These are phyloP conservation scores for Gaeumannomyces tritici DNA, from an alignment of 2,329 filamentous ascomycete genomes.

Conservation along the genomic window DNA sequence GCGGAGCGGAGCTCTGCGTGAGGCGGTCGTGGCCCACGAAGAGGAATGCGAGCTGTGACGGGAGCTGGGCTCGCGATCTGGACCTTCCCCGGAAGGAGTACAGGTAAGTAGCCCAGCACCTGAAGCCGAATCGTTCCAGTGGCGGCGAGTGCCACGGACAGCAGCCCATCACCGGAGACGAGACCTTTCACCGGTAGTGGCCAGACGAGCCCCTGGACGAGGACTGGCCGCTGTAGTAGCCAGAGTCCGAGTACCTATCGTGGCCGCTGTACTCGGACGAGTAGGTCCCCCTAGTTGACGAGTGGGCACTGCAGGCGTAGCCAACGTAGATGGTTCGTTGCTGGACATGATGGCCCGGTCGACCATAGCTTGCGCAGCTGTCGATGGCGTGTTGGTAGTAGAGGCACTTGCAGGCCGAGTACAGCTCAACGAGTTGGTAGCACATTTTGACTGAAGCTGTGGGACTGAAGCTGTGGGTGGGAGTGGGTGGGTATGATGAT, in stretches of 20 bases:
- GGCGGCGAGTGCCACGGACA: constrained; percentile 28
- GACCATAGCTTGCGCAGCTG: constrained; percentile 66
- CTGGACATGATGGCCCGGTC: constrained; percentile 61
- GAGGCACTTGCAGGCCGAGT: constrained; percentile 76
- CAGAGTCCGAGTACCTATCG: constrained; percentile 42
- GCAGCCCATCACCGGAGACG: constrained; percentile 41
- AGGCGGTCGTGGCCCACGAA: constrained; percentile 34
- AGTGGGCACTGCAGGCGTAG: constrained; percentile 61
- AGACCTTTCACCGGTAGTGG: constrained; percentile 39
- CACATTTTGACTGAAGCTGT: constrained; percentile 53
- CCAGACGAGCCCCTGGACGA: constrained; percentile 31
- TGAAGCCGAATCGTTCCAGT: constrained; percentile 31
- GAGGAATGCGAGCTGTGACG: constrained; percentile 39
- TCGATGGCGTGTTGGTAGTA: constrained; percentile 85
- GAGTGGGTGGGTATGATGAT: too few species aligned
- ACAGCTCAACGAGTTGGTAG: constrained; percentile 76
- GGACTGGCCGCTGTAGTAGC: constrained; percentile 37
- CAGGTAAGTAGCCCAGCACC: constrained; percentile 37
- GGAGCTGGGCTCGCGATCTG: constrained; percentile 23
- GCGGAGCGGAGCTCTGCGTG: constrained; percentile 27
- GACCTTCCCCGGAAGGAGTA: constrained; percentile 32
- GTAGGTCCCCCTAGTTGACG: constrained; percentile 21
- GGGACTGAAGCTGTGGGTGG: too few species aligned
- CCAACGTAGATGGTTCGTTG: constrained; percentile 74
- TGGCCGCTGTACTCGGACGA: constrained; percentile 19